Evolutionary conservation across 1,139 yeast genomes (phyloP).

Genomic region (Hansenula sp.): DNA sequence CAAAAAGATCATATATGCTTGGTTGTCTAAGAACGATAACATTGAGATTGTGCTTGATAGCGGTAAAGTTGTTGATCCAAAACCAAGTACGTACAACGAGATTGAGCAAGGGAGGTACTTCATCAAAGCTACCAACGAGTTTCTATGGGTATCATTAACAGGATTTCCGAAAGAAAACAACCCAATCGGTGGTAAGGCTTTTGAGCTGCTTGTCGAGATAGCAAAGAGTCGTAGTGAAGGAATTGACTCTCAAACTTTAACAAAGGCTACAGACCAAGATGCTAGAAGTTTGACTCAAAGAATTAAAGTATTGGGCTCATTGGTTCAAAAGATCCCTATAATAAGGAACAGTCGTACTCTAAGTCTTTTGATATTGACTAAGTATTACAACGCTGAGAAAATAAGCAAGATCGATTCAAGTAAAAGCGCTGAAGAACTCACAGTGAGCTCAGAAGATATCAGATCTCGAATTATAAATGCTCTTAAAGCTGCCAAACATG

Average conservation of each 20-base stretch:
- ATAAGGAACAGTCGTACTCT: conserved; percentile 46
- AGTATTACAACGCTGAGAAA: conserved; percentile 30
- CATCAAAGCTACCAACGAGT: conserved; percentile 33
- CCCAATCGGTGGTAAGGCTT: conserved; percentile 36
- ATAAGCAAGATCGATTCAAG: conserved; percentile 3
- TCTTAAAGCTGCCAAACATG: conserved; percentile 62
- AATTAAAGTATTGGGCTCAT: conserved; percentile 45
- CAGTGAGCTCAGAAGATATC: conserved; percentile 34
- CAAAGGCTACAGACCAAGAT: conserved; percentile 58
- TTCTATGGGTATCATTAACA: conserved; percentile 36
- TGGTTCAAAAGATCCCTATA: conserved; percentile 40
- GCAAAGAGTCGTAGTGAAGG: conserved; percentile 55
- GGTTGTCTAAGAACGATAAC: conserved; percentile 25
- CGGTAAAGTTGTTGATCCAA: conserved; percentile 4
- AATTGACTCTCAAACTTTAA: conserved; percentile 52
- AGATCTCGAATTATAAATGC: conserved; percentile 45
- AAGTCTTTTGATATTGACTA: conserved; percentile 41
- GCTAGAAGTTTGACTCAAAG: conserved; percentile 67
- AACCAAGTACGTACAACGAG: conserved; percentile 6
- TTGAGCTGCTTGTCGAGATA: conserved; percentile 39
- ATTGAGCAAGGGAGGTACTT: conserved; percentile 11
- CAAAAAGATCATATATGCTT: conserved; percentile 28
- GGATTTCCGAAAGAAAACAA: conserved; percentile 37
- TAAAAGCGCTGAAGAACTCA: conserved; percentile 18
- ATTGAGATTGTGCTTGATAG: conserved; percentile 10